These are phyloP conservation scores for Xerocomus minutiporus DNA, from an alignment of 1,284 basidiomycete genomes.

Conservation along the genomic window DNA sequence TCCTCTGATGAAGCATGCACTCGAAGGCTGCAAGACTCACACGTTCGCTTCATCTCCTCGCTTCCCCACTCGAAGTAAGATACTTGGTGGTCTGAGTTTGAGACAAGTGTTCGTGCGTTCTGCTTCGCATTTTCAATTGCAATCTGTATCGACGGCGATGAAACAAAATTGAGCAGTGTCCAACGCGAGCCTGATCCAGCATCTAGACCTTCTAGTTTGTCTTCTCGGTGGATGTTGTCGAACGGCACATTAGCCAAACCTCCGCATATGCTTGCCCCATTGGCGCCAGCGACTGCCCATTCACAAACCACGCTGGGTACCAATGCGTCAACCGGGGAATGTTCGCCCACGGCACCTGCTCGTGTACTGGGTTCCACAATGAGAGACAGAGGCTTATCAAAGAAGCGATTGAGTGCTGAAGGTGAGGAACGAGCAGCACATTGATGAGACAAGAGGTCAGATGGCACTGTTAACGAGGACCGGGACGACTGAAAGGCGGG, in stretches of 20 bases:
- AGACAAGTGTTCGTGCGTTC: constrained; percentile 59
- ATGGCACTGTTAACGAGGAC: constrained; percentile 7
- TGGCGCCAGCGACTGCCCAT: constrained; percentile 53
- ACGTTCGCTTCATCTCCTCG: constrained; percentile 84
- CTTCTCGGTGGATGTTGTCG: constrained; percentile 7
- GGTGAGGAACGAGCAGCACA: constrained; percentile 68
- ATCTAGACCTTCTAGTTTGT: constrained; percentile 7
- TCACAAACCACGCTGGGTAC: constrained; percentile 90
- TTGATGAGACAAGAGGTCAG: constrained; percentile 72
- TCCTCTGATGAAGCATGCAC: background rate
- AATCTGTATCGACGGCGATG: constrained; percentile 56
- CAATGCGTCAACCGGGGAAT: constrained; percentile 88
- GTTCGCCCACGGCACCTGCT: constrained; percentile 88
- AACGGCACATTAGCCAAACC: constrained; percentile 15
- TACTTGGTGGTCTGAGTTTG: constrained; percentile 81
- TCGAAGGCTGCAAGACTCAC: constrained; percentile 40
- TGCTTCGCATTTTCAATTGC: constrained; percentile 61
- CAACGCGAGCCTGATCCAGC: constrained; percentile 36
- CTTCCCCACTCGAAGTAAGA: constrained; percentile 88
- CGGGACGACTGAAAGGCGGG: constrained; percentile 3
- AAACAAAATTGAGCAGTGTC: constrained; percentile 73
- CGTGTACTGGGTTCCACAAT: constrained; percentile 84
- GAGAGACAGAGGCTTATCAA: constrained; percentile 85
- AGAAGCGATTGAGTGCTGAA: constrained; percentile 83
- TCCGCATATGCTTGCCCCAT: constrained; percentile 24